phyloP scores from a whole-genome alignment of 2,329 filamentous ascomycete species.

The Emericellopsis atlantica region DNA sequence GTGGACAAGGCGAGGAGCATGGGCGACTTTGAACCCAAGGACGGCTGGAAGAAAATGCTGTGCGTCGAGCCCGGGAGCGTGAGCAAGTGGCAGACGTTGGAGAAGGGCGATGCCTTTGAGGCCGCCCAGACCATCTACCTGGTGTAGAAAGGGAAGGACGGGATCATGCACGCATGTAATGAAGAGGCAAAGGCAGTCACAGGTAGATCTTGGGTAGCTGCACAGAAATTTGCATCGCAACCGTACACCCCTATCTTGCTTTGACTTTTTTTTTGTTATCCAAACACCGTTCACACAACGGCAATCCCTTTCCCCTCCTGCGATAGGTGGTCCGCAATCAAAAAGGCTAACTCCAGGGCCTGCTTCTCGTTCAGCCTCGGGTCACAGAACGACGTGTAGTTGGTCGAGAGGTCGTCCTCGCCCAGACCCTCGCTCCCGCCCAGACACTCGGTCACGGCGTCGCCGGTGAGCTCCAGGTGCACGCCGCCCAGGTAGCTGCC shows the following conservation, averaged over 20 bases:
- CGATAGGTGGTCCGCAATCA: conserved; percentile 72
- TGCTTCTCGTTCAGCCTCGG: conserved; percentile 95
- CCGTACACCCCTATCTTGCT: background rate
- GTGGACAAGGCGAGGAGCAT: conserved; percentile 70
- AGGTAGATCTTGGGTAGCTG: background rate
- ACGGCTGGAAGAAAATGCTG: conserved; percentile 86
- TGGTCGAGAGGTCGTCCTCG: conserved; percentile 77
- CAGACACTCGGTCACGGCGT: conserved; percentile 91
- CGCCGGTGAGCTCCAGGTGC: conserved; percentile 89
- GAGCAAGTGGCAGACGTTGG: conserved; percentile 68
- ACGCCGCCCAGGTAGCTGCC: conserved; percentile 85
- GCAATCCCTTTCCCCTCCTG: conserved; percentile 15
- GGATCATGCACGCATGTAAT: background rate
- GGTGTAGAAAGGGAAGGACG: conserved; percentile 10
- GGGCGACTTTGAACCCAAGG: conserved; percentile 77
- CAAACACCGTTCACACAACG: background rate
- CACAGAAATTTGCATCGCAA: background rate
- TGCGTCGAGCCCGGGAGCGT: conserved; percentile 89
- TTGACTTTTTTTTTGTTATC: conserved; percentile 1
- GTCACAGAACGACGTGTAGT: conserved; percentile 95
- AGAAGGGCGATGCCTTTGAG: conserved; percentile 60
- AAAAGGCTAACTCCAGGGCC: conserved; percentile 84
- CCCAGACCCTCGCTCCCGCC: conserved; percentile 78
- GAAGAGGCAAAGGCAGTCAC: background rate
- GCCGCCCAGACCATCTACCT: conserved; percentile 44